These are phyloP conservation scores for Solanum hybrid DNA, from an alignment of 305 asterid genomes.

Conservation along the genomic window DNA sequence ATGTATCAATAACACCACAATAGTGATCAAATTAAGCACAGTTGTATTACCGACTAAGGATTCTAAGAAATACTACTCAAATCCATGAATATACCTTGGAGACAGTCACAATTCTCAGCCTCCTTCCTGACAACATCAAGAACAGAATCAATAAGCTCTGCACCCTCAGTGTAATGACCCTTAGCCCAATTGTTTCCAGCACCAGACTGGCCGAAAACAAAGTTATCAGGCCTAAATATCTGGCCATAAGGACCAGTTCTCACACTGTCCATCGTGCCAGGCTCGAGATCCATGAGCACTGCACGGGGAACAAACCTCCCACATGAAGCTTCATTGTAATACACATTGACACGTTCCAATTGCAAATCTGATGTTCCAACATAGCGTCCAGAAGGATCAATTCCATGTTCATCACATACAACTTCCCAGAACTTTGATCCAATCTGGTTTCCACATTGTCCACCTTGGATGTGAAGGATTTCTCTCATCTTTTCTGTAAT, in stretches of 20 bases:
- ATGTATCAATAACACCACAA: neutral
- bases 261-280: conserved; percentile 84
- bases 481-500: conserved; percentile 60
- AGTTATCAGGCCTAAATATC: conserved; percentile 84
- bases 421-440: conserved; percentile 88
- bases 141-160: conserved; percentile 85
- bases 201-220: conserved; percentile 81
- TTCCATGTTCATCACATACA: conserved; percentile 79
- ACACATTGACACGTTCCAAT: conserved; percentile 76
- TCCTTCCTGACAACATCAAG: conserved; percentile 88
- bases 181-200: conserved; percentile 92
- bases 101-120: conserved; percentile 86
- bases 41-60: neutral
- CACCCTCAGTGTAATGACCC: conserved; percentile 90
- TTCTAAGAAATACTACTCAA: neutral
- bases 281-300: conserved; percentile 82
- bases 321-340: conserved; percentile 77
- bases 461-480: conserved; percentile 79
- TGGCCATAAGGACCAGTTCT: conserved; percentile 78
- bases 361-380: conserved; percentile 77
- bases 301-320: conserved; percentile 82
- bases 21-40: neutral
- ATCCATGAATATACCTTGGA: conserved; percentile 43
- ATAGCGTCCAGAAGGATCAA: conserved; percentile 69
- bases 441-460: conserved; percentile 86